Percentiles rank a stretch among this genome's conserved stretches.
Evolutionary conservation across 2,329 filamentous ascomycete species (phyloP).

Genomic region (Venturia nashicola): DNA sequence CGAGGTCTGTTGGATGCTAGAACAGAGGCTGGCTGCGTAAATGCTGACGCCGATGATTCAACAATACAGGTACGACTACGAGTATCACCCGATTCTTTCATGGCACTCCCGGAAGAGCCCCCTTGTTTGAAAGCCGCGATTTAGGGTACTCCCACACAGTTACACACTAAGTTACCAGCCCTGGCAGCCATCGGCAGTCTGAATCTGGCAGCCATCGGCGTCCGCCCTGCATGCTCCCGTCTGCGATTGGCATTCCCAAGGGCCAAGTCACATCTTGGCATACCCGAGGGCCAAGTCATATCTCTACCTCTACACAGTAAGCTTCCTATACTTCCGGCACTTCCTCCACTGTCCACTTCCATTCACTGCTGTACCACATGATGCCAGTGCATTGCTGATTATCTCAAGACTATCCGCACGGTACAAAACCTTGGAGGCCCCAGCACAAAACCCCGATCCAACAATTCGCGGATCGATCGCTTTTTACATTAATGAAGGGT

Average conservation of each 20-base stretch:
- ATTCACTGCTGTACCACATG: not conserved
- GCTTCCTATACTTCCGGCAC: not conserved
- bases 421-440: not conserved
- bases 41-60: no score
- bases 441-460: not conserved
- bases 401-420: not conserved
- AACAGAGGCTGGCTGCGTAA: no score
- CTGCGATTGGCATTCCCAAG: not conserved
- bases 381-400: not conserved
- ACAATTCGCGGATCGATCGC: not conserved
- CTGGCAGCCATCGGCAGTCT: not conserved
- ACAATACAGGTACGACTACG: not conserved
- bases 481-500: not conserved
- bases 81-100: not conserved
- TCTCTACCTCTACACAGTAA: no score
- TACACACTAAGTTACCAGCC: no score
- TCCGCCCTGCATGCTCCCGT: not conserved
- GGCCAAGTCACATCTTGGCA: no score
- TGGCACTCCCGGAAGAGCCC: not conserved
- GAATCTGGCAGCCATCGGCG: not conserved
- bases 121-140: not conserved
- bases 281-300: no score
- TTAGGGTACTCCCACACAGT: no score
- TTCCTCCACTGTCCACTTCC: not conserved
- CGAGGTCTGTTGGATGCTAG: no score